Conservation (phyloP, 148 eudicot genomes). For the Persicaria tinctoria region DNA sequence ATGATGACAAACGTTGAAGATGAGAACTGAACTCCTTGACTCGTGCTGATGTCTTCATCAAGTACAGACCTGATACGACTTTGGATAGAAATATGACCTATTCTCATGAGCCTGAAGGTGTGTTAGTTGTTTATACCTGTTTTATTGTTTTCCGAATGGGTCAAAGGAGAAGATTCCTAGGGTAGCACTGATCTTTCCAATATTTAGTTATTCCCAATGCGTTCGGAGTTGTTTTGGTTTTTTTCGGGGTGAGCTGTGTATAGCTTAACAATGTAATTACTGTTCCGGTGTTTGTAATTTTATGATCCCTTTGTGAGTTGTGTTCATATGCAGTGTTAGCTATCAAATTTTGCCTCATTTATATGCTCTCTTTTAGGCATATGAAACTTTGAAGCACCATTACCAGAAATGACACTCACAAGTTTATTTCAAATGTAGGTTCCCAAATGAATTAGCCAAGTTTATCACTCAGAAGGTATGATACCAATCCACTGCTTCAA, state of each 20-base stretch:
- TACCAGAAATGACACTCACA: not conserved
- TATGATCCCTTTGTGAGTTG: not conserved
- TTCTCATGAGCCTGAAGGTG: not conserved
- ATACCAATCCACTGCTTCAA: too few relatives aligned
- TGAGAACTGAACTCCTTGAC: too few relatives aligned
- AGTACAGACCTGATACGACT: not conserved
- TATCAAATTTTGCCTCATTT: not conserved
- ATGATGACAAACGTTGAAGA: too few relatives aligned
- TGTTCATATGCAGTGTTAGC: not conserved
- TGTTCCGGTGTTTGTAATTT: not conserved
- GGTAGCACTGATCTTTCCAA: not conserved
- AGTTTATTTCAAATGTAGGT: not conserved
- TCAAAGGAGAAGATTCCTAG: not conserved
- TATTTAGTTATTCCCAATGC: not conserved
- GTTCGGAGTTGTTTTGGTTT: not conserved
- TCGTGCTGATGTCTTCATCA: too few relatives aligned
- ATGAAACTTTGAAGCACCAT: not conserved
- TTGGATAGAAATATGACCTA: not conserved
- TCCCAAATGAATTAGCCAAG: not conserved
- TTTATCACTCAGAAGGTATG: too few relatives aligned
- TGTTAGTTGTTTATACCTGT: not conserved
- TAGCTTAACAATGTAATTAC: not conserved
- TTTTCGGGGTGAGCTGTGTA: not conserved
- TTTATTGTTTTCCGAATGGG: not conserved
- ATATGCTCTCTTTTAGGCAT: not conserved